A percentile compares a stretch with the other conserved stretches of the same genome.
Evolutionary conservation across 208 protist genomes (phyloP).

Genomic region (Trichomonas vaginalis): DNA sequence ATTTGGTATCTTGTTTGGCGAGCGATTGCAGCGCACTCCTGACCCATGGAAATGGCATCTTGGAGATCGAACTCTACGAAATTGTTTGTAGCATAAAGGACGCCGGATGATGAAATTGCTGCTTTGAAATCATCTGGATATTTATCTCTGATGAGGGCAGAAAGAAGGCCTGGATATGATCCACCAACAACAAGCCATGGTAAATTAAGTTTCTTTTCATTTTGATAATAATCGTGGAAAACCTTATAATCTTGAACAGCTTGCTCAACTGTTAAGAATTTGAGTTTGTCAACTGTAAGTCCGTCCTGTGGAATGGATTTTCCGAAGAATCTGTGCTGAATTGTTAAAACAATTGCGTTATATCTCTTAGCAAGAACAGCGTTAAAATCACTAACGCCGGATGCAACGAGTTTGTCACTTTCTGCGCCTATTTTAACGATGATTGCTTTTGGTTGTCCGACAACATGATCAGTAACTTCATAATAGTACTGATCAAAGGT

Average conservation of each 20-base stretch:
- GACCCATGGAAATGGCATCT: neutral
- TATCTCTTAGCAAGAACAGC: neutral
- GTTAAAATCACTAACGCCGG: neutral
- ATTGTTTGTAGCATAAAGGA: neutral
- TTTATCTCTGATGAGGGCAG: neutral
- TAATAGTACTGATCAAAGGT: slow-evolving; percentile 1
- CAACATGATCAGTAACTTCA: neutral
- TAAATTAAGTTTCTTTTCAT: neutral
- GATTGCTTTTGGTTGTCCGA: neutral
- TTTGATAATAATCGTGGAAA: neutral
- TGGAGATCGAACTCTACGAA: neutral
- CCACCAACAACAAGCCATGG: slow-evolving; percentile 11
- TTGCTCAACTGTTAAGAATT: neutral
- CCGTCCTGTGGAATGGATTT: neutral
- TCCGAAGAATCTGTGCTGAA: slow-evolving; percentile 10
- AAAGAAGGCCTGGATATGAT: neutral
- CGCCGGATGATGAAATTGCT: neutral
- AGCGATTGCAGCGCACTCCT: neutral
- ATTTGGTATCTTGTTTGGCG: neutral
- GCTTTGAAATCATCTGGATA: neutral
- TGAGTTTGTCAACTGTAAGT: neutral
- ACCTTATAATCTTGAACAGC: neutral
- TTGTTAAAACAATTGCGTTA: neutral
- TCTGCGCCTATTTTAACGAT: neutral
- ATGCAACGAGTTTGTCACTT: neutral